Conservation (phyloP, 257 asterid species). For the Solanum lycopersicoides region DNA sequence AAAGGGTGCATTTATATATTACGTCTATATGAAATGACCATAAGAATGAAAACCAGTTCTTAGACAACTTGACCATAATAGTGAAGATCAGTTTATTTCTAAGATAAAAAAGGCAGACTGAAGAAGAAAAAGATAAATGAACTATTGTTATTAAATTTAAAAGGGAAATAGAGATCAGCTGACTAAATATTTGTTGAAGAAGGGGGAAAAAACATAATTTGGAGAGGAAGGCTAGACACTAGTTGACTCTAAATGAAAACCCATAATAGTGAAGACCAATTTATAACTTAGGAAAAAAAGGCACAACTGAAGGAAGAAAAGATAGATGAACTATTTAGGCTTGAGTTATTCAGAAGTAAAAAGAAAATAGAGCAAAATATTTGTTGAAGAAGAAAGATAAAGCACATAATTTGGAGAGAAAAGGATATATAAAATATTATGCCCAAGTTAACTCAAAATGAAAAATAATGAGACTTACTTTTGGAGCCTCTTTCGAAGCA, state of each 20-base stretch:
- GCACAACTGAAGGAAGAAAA: neutral
- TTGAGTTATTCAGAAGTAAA: neutral
- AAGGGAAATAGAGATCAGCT: neutral
- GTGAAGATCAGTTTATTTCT: neutral
- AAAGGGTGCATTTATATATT: neutral
- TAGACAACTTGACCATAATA: neutral
- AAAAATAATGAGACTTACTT: conserved; percentile 35
- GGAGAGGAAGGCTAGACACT: neutral
- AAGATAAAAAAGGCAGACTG: neutral
- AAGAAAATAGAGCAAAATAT: neutral
- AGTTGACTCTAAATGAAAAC: neutral
- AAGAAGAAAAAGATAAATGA: neutral
- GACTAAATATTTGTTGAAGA: neutral
- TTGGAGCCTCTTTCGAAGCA: conserved; percentile 74
- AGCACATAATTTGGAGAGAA: neutral
- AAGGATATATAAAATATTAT: neutral
- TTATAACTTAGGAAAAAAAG: neutral
- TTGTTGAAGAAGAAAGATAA: neutral
- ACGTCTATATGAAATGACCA: neutral
- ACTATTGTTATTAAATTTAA: neutral
- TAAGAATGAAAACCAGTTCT: neutral
- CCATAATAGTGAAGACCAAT: neutral
- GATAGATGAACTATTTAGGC: neutral
- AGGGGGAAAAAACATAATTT: neutral
- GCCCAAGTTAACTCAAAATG: neutral